These are phyloP conservation scores for Psilocybe tampanensis DNA, from an alignment of 768 basidiomycete species.

Conservation along the genomic window DNA sequence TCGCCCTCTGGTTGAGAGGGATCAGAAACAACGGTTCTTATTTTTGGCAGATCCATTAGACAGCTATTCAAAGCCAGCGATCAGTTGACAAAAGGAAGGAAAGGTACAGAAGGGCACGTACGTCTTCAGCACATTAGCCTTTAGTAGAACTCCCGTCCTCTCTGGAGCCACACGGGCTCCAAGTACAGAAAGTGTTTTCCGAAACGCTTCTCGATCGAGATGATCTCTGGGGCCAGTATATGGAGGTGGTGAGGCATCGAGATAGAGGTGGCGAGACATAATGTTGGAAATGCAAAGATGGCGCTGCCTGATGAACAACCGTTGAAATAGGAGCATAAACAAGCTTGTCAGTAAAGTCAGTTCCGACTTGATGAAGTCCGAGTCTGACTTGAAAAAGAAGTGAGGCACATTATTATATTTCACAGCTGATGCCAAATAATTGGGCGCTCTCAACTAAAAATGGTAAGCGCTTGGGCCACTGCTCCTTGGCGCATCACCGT, in stretches of 20 bases:
- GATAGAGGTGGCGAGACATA: slow-evolving; percentile 40
- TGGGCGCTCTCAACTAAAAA: too few species aligned
- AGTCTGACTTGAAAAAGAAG: too few species aligned
- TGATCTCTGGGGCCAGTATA: slow-evolving; percentile 51
- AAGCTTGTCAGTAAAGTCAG: not conserved
- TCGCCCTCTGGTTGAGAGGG: slow-evolving; percentile 46
- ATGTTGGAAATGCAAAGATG: slow-evolving; percentile 24
- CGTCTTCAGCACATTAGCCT: slow-evolving; percentile 61
- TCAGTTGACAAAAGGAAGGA: slow-evolving; percentile 1
- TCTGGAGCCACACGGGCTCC: slow-evolving; percentile 64
- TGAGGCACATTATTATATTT: too few species aligned
- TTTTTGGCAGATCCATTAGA: slow-evolving; percentile 69
- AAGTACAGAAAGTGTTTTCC: slow-evolving; percentile 64
- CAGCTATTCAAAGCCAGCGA: slow-evolving; percentile 37
- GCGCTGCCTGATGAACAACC: slow-evolving; percentile 7
- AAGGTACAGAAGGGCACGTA: slow-evolving; percentile 30
- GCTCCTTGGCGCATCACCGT: too few species aligned
- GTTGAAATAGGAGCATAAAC: slow-evolving; percentile 18
- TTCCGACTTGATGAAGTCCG: too few species aligned
- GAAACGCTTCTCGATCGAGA: slow-evolving; percentile 69
- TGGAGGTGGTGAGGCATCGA: slow-evolving; percentile 43
- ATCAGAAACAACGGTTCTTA: slow-evolving; percentile 59
- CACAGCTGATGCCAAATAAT: too few species aligned
- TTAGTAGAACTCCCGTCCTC: slow-evolving; percentile 58
- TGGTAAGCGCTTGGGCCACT: too few species aligned